These are phyloP conservation scores for Xylaria castorea DNA, from an alignment of 495 filamentous ascomycete species.

Conservation along the genomic window DNA sequence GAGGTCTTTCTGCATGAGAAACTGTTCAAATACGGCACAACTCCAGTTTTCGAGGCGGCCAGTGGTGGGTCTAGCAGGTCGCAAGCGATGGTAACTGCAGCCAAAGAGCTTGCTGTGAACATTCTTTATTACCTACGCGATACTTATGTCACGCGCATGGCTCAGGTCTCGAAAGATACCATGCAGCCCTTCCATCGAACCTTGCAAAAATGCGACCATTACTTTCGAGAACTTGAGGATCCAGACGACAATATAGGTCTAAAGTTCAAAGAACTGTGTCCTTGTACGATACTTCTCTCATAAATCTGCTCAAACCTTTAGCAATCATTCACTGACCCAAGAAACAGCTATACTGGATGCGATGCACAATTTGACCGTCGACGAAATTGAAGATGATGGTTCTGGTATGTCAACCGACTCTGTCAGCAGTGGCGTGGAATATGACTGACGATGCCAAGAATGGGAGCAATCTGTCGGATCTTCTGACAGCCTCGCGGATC, in stretches of 20 bases:
- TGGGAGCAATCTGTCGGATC: conserved; percentile 54
- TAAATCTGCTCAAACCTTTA: neutral
- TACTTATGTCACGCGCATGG: conserved; percentile 47
- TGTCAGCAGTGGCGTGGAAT: conserved; percentile 46
- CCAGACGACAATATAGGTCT: conserved; percentile 40
- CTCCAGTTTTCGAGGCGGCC: conserved; percentile 38
- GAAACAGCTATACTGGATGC: conserved; percentile 49
- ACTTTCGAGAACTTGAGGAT: conserved; percentile 49
- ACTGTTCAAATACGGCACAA: conserved; percentile 56
- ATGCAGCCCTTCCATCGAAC: conserved; percentile 49
- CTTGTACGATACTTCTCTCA: conserved; percentile 45
- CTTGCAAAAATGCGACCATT: conserved; percentile 50
- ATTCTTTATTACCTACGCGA: conserved; percentile 58
- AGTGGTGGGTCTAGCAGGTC: conserved; percentile 35
- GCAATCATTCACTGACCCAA: conserved; percentile 29
- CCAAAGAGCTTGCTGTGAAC: conserved; percentile 48
- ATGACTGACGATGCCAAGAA: conserved; percentile 49
- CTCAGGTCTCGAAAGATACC: conserved; percentile 50
- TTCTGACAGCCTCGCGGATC: conserved; percentile 49
- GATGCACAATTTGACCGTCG: conserved; percentile 51
- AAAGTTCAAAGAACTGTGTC: conserved; percentile 48
- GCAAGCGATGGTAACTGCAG: conserved; percentile 40
- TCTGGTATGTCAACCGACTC: conserved; percentile 60
- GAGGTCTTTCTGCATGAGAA: conserved; percentile 62
- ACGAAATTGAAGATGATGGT: conserved; percentile 62